Evolutionary conservation across 2,329 filamentous ascomycete species (phyloP).

Genomic region (Xylariaceae sp.): DNA sequence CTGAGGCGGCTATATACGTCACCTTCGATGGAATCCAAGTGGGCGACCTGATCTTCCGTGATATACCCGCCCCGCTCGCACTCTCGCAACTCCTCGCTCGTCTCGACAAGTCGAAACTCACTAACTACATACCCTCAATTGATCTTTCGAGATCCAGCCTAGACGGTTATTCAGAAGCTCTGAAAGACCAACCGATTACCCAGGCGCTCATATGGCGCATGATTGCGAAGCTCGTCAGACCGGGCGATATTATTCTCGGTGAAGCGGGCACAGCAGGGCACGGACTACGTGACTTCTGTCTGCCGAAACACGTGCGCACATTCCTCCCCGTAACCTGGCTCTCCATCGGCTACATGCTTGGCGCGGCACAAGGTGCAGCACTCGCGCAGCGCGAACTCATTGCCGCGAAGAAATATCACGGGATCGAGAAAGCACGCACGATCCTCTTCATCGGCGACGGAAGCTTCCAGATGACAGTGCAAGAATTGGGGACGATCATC

Average conservation of each 20-base stretch:
- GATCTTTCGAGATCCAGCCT: conserved; percentile 27
- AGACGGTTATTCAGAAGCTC: conserved; percentile 16
- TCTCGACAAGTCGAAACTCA: conserved; percentile 24
- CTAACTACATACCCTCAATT: conserved; percentile 26
- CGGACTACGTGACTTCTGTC: conserved; percentile 46
- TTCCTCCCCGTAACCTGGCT: conserved; percentile 53
- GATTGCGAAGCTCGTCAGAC: conserved; percentile 42
- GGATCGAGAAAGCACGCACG: conserved; percentile 38
- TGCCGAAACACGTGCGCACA: conserved; percentile 44
- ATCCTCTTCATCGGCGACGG: conserved; percentile 59
- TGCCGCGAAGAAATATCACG: conserved; percentile 26
- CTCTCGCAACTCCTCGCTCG: conserved; percentile 21
- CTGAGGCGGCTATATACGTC: conserved; percentile 33
- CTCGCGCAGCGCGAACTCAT: conserved; percentile 48
- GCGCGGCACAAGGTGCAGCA: conserved; percentile 50
- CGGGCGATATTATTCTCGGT: conserved; percentile 51
- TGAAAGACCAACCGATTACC: conserved; percentile 36
- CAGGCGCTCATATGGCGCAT: conserved; percentile 46
- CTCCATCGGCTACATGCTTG: conserved; percentile 57
- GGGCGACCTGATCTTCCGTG: conserved; percentile 30
- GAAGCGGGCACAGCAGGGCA: conserved; percentile 55
- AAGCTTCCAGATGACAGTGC: conserved; percentile 60
- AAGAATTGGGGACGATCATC: conserved; percentile 62
- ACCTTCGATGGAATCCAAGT: conserved; percentile 32
- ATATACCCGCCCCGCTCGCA: conserved; percentile 25